A percentile compares a stretch with the other conserved stretches of the same genome.
phyloP scores from a whole-genome alignment of 208 protist genomes.

The Vickermania spadyakhi region DNA sequence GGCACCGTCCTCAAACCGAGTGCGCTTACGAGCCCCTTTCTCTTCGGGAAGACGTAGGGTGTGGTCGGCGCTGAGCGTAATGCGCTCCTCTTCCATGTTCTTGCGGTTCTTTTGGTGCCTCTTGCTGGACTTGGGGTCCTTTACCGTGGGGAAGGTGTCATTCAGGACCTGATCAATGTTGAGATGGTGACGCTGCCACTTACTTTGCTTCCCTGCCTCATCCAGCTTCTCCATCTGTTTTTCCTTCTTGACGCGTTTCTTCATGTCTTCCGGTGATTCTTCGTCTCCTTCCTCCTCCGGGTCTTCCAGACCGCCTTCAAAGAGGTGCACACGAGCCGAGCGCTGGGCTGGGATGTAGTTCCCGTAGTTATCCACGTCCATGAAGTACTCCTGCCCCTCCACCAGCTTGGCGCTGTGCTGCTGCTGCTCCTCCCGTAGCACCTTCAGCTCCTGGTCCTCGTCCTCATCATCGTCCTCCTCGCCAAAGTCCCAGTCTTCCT shows the following conservation, averaged over 20 bases:
- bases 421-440: slow-evolving; percentile 1
- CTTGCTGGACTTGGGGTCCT: slow-evolving; percentile 21
- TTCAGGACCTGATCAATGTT: slow-evolving; percentile 80
- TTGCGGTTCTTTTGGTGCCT: slow-evolving; percentile 29
- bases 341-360: slow-evolving; percentile 69
- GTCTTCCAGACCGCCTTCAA: slow-evolving; percentile 20
- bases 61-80: slow-evolving; percentile 41
- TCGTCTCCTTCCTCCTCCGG: slow-evolving; percentile 24
- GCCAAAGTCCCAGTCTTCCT: slow-evolving; percentile 81
- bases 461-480: slow-evolving; percentile 16
- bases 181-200: slow-evolving; percentile 75
- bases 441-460: slow-evolving; percentile 13
- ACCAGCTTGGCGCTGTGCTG: slow-evolving; percentile 44
- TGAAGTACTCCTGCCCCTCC: slow-evolving; percentile 65
- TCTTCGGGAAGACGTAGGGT: slow-evolving; percentile 13
- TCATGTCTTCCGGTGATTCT: slow-evolving; percentile 9
- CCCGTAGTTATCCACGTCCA: slow-evolving; percentile 87
- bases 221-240: slow-evolving; percentile 36
- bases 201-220: slow-evolving; percentile 45
- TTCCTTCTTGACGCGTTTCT: slow-evolving; percentile 17
- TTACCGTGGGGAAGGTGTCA: slow-evolving; percentile 61
- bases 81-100: slow-evolving; percentile 65
- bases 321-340: slow-evolving; percentile 60
- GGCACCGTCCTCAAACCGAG: slow-evolving; percentile 39
- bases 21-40: slow-evolving; percentile 20